Percentiles rank a stretch among this genome's conserved stretches.
phyloP scores from a whole-genome alignment of 2,329 filamentous ascomycete genomes.

The Neofusicoccum sp. region DNA sequence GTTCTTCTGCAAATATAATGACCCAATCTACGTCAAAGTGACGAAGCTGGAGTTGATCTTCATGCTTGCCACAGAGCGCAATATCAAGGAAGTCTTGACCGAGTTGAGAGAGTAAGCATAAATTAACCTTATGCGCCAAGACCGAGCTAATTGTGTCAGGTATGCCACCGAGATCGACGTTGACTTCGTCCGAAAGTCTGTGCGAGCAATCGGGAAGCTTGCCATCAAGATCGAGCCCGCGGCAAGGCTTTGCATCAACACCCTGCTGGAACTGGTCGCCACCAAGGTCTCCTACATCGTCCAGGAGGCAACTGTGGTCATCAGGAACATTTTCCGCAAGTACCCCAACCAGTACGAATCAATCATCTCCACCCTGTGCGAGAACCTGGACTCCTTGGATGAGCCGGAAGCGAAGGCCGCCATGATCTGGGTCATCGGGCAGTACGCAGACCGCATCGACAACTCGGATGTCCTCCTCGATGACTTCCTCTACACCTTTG shows the following conservation, averaged over 20 bases:
- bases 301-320: conserved; percentile 97
- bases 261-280: conserved; percentile 85
- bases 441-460: conserved; percentile 96
- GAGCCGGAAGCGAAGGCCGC: conserved; percentile 97
- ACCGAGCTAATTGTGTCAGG: conserved; percentile 35
- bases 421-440: conserved; percentile 99
- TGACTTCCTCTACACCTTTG: conserved; percentile 91
- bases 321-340: conserved; percentile 98
- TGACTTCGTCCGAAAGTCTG: conserved; percentile 96
- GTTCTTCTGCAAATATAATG: conserved; percentile 99
- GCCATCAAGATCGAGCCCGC: conserved; percentile 99
- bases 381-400: conserved; percentile 93
- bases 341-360: conserved; percentile 99
- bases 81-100: conserved; percentile 91
- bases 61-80: conserved; percentile 93
- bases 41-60: conserved; percentile 98
- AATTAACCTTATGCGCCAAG: background rate
- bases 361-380: conserved; percentile 92
- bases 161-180: conserved; percentile 98
- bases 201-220: conserved; percentile 94
- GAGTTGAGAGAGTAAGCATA: conserved; percentile 76
- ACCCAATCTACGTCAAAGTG: conserved; percentile 98
- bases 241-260: conserved; percentile 85
- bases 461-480: conserved; percentile 92
- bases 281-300: conserved; percentile 99